Base-by-base conservation (phyloP, 371 early-diverging fungal genomes). In the Syncephalastrum sp. region DNA sequence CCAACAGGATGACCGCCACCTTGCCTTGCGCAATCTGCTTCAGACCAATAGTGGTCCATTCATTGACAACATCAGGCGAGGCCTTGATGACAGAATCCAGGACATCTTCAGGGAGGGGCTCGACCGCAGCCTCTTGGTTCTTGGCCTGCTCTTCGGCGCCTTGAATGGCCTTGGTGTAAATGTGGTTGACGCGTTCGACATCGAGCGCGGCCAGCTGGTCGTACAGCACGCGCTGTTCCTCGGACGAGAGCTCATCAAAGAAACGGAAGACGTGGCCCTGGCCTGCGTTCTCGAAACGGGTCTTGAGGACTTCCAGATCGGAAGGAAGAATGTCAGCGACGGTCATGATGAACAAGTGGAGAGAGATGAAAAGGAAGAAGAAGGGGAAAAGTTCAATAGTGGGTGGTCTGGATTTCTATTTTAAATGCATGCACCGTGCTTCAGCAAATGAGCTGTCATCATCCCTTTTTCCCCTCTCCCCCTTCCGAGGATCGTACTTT, bases 1-100 rank as follows among this genome's bases (percentile, higher is more conserved):
- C 93, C 69, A 96, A 77, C 55, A 96, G 75, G 61, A 98, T 90
- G 33, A 97, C 96, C 21, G 87, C 97, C n/a, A 97, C 96, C 70
- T 94, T 84, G 75, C 90, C 90, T 60, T 86, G 75, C 41, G 89
- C 85, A 68, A 98, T 94, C 57, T 84, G 70, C 23, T 74, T 64
- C 63, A 95, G 71, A 42, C 98, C 97, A 24, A 82, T 68, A 4
- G 78, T 77, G 48, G 83, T 73, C 93, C 95, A 97, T 49, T 79
- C 79, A 17, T 72, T 70, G 13, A 84, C 64, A 65, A 89, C 82
- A 19, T 75, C 82, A 15, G 75, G 48, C 10, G 74, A 50, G 13
- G 87, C 80, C 42, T 77, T 80, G 48, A 92, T 62, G 46, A 86
- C 83, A 42, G 93, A 90, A 38, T 86, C 92, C 65, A 92, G 89